Base-by-base conservation (phyloP, 2,329 filamentous ascomycete species). In the Xylariomycetidae sp. region DNA sequence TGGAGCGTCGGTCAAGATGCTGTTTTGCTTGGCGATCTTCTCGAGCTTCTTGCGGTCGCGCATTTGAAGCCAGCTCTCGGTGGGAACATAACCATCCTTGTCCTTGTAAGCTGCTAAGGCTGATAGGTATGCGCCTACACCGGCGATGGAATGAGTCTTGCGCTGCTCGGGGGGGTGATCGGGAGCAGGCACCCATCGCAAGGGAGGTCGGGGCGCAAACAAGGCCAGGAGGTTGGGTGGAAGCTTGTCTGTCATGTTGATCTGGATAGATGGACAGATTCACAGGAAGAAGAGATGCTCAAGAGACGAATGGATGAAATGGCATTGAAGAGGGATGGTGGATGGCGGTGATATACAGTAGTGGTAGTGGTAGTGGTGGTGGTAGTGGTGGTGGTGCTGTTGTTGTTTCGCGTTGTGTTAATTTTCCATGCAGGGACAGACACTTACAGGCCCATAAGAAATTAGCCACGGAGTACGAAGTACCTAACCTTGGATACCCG, bases 191-290 rank as follows among this genome's bases (percentile, higher is more conserved):
- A 95, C 80, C 74, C 87, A 97, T 63, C 88, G 85, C 58, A 97
- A 69, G 39, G 90, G 85, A 50, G 92, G 92, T 40, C 92, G 86
- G 58, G 92, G 87, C 65, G 90, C 86, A 69, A 98, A 98, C 49
- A 97, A 86, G 64, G 86, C 85, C 52, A 97, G 75, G 39, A 97
- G 77, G 59, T 94, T 90, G 36, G 85, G 87, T 38, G 92, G 90
- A 14, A 98, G 83, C 66, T 94, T 92, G 73, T 96, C 90, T 31
- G 92, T 97, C 92, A 97, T 98, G 42, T 8, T 25, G 5, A 27
- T 28, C 6, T 27, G 16, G 11, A 14, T 16, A 23, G 20, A n/a
- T 23, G n/a, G 8, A 23, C 8, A 6, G 16, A n/a, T 13, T 30
- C 8, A 5, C 8, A 15, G 31, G 10, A 38, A 23, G 22, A 16